These are phyloP conservation scores for Fraxinus quadrangulata DNA, from an alignment of 257 asterid genomes.

Conservation along the genomic window DNA sequence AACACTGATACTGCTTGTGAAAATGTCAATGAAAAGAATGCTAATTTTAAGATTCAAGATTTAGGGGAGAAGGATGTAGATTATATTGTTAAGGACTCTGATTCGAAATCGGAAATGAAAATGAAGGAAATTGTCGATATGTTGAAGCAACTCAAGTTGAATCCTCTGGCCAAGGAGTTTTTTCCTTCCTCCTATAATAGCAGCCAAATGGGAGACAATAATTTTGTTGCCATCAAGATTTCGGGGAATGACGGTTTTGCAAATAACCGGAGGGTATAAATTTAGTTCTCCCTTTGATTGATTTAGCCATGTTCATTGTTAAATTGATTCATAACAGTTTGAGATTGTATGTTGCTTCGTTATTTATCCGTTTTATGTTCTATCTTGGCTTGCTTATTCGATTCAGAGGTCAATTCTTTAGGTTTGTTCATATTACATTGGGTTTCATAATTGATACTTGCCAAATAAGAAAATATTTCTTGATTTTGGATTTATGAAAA, in stretches of 20 bases:
- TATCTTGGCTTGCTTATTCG: slow-evolving; percentile 4
- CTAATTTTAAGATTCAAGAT: slow-evolving; percentile 39
- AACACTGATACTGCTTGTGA: slow-evolving; percentile 29
- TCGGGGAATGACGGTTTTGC: slow-evolving; percentile 56
- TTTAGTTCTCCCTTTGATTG: slow-evolving; percentile 16
- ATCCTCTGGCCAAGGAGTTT: slow-evolving; percentile 92
- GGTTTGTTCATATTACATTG: slow-evolving; percentile 15
- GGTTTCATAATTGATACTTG: slow-evolving; percentile 13
- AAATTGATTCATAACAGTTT: slow-evolving; percentile 4
- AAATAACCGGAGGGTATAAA: slow-evolving; percentile 68
- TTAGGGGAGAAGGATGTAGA: slow-evolving; percentile 36
- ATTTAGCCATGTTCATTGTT: slow-evolving; percentile 14
- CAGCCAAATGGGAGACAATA: slow-evolving; percentile 49
- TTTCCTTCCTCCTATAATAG: slow-evolving; percentile 70
- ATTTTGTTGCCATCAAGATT: slow-evolving; percentile 48
- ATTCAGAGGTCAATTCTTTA: background rate
- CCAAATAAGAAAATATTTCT: background rate
- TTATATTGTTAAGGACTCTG: slow-evolving; percentile 52
- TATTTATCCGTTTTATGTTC: slow-evolving; percentile 22
- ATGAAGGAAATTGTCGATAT: slow-evolving; percentile 70
- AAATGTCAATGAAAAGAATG: slow-evolving; percentile 31
- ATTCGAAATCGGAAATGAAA: slow-evolving; percentile 61
- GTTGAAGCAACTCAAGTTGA: slow-evolving; percentile 73
- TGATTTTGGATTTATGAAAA: slow-evolving; percentile 4
- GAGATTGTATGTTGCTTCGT: slow-evolving; percentile 17